phyloP scores from a whole-genome alignment of 305 asterid species.

The Fraxinus platypoda region DNA sequence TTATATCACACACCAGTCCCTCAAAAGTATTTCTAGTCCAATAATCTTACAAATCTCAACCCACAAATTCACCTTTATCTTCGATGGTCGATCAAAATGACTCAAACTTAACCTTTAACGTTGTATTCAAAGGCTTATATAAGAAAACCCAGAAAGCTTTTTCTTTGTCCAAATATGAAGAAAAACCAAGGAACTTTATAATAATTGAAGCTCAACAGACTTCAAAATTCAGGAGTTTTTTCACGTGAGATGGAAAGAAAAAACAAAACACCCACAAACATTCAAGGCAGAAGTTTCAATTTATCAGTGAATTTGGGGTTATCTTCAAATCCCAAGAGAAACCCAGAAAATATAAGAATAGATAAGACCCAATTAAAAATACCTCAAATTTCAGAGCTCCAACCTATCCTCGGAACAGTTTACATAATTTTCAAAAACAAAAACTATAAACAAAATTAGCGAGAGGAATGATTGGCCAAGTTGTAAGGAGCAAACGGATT shows the following conservation, averaged over 20 bases:
- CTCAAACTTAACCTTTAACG: slow-evolving; percentile 10
- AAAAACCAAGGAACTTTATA: not conserved
- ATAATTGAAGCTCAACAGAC: not conserved
- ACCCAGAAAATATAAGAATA: slow-evolving; percentile 23
- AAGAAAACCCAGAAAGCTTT: not conserved
- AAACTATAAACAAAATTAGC: slow-evolving; percentile 43
- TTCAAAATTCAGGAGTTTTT: not conserved
- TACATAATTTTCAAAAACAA: slow-evolving; percentile 34
- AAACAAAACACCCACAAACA: slow-evolving; percentile 6
- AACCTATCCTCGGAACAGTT: slow-evolving; percentile 19
- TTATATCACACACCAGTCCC: slow-evolving; percentile 1
- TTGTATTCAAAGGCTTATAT: slow-evolving; percentile 14
- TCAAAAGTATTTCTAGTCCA: not conserved
- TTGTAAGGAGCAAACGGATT: slow-evolving; percentile 85
- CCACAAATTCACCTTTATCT: not conserved
- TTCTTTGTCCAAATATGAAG: not conserved
- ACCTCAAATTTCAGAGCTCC: slow-evolving; percentile 26
- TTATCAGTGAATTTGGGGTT: slow-evolving; percentile 7
- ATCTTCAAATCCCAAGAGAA: slow-evolving; percentile 30
- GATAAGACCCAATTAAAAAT: slow-evolving; percentile 17
- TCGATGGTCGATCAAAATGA: not conserved
- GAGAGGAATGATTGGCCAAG: slow-evolving; percentile 77
- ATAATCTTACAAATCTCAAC: not conserved
- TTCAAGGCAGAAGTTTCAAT: slow-evolving; percentile 14
- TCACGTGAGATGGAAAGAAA: not conserved